A percentile compares a stretch with the other conserved stretches of the same genome.
phyloP scores from a whole-genome alignment of 139 green algal species.

The Chlorella sp. region DNA sequence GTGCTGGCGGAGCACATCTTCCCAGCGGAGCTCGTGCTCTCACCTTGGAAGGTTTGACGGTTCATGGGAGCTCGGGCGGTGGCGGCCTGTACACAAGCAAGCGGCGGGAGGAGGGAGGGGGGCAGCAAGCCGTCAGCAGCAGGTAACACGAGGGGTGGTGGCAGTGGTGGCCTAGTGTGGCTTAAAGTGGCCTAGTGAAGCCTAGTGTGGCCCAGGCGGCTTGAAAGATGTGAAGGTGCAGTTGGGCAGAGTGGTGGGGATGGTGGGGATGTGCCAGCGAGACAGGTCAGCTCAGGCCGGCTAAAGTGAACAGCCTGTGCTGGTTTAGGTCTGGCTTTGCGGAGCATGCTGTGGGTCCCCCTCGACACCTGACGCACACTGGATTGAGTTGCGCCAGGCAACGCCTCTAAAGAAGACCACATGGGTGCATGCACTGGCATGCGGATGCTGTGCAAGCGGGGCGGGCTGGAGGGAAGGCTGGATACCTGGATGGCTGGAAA shows the following conservation, averaged over 20 bases:
- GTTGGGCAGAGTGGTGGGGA: neutral
- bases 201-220: no score
- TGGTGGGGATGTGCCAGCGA: constrained; percentile 50
- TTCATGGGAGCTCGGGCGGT: no score
- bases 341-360: constrained; percentile 39
- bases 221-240: no score
- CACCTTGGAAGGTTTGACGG: no score
- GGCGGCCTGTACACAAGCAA: neutral
- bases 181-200: no score
- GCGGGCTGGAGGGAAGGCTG: neutral
- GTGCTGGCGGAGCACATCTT: no score
- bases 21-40: no score
- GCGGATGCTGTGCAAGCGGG: neutral
- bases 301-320: constrained; percentile 33
- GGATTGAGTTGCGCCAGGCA: constrained; percentile 40
- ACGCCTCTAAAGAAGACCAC: constrained; percentile 45
- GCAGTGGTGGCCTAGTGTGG: no score
- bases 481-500: no score
- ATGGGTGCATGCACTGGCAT: neutral
- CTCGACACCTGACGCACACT: constrained; percentile 47
- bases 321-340: constrained; percentile 53
- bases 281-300: constrained; percentile 55
- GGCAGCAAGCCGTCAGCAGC: neutral
- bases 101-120: neutral
- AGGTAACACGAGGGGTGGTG: no score